Evolutionary conservation across 208 protist species (phyloP).

Genomic region (Acanthamoeba lenticulata): DNA sequence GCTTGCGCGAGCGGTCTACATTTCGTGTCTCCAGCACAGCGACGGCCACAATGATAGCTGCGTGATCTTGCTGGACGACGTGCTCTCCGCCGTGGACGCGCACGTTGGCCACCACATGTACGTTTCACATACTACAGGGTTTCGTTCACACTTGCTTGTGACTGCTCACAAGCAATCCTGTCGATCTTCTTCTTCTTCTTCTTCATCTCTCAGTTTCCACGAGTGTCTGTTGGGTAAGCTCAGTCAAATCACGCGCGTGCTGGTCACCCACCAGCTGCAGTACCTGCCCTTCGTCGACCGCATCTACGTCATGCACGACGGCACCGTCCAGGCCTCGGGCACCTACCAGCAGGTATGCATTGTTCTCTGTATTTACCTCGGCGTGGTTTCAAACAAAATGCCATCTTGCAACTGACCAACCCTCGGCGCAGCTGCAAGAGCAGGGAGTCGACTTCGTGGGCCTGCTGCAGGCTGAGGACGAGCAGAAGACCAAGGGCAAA

Average conservation of each 20-base stretch:
- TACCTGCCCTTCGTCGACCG: conserved; percentile 86
- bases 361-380: no score
- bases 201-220: neutral
- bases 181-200: conserved; percentile 10
- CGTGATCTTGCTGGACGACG: conserved; percentile 85
- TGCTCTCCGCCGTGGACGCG: conserved; percentile 83
- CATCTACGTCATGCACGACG: conserved; percentile 71
- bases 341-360: neutral
- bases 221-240: conserved; percentile 81
- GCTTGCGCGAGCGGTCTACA: conserved; percentile 79
- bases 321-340: neutral
- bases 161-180: conserved; percentile 54
- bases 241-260: conserved; percentile 88
- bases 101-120: conserved; percentile 86
- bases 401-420: neutral
- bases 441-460: conserved; percentile 30
- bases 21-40: conserved; percentile 79
- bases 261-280: conserved; percentile 94
- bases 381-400: no score
- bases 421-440: neutral
- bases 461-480: neutral
- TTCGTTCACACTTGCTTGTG: no score
- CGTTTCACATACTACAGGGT: no score
- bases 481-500: no score
- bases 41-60: conserved; percentile 85